phyloP scores from a whole-genome alignment of 345 rosid genomes.

The Raphanus sativus region DNA sequence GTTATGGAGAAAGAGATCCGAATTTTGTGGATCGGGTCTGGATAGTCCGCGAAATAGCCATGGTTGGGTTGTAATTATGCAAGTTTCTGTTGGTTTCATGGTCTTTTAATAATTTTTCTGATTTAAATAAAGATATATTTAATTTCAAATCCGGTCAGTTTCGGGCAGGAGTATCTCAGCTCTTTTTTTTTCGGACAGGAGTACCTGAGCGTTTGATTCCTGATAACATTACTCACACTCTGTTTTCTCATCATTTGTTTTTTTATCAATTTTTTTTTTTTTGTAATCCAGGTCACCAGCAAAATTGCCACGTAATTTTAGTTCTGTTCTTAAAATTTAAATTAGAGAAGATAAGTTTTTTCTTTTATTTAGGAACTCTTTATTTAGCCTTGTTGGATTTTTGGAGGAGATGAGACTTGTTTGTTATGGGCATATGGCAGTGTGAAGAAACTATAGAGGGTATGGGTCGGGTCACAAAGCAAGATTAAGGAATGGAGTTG shows the following conservation, averaged over 20 bases:
- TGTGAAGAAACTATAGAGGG: not conserved
- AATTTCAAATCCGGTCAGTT: no score
- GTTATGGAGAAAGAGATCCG: no score
- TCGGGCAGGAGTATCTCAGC: no score
- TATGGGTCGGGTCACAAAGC: not conserved
- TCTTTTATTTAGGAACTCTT: no score
- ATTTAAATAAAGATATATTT: no score
- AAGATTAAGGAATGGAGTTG: not conserved
- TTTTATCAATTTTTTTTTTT: not conserved
- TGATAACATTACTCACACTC: not conserved
- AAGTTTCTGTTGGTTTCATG: no score
- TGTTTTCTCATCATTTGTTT: not conserved
- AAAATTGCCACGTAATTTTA: not conserved
- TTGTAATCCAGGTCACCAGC: not conserved
- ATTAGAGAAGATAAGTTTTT: not conserved
- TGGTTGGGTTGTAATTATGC: no score
- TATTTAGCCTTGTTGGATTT: not conserved
- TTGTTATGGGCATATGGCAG: not conserved
- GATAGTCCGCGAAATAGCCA: no score
- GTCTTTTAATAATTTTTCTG: no score
- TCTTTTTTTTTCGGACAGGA: no score
- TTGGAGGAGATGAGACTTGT: not conserved
- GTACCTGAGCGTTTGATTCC: no score
- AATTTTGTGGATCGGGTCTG: no score
- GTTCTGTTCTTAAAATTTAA: not conserved